phyloP scores from a whole-genome alignment of 2,329 filamentous ascomycete genomes.

The Didymella sp. region DNA sequence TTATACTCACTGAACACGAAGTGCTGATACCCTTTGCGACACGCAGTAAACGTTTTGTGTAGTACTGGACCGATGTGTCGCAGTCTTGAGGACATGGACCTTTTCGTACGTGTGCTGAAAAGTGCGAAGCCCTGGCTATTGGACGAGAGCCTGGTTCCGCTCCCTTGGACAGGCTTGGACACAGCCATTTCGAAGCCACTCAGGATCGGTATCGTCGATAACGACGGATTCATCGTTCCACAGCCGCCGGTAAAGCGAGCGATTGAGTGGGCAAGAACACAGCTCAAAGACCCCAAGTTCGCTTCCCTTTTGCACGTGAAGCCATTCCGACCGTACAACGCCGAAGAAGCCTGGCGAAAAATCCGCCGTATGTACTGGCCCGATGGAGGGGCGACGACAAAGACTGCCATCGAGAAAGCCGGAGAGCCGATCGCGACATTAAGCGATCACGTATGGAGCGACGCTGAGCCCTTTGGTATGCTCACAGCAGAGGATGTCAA shows the following conservation, averaged over 20 bases:
- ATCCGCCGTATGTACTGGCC: neutral
- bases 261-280: neutral
- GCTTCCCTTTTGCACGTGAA: neutral
- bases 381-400: neutral
- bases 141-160: neutral
- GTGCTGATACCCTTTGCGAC: neutral
- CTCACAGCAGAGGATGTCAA: neutral
- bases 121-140: neutral
- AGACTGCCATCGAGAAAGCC: neutral
- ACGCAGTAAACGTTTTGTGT: neutral
- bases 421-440: neutral
- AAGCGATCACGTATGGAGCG: neutral
- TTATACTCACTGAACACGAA: neutral
- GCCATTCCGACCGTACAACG: neutral
- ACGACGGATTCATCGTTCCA: neutral
- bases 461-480: neutral
- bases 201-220: neutral
- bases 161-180: neutral
- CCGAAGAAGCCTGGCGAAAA: neutral
- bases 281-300: neutral
- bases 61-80: neutral
- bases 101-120: neutral
- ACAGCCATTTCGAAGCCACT: neutral
- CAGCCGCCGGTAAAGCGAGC: neutral
- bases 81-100: neutral